Evolutionary conservation across 2,329 filamentous ascomycete species (phyloP), one percentile per base, ranked within the genome.

Genomic region (Claviceps purpurea): DNA sequence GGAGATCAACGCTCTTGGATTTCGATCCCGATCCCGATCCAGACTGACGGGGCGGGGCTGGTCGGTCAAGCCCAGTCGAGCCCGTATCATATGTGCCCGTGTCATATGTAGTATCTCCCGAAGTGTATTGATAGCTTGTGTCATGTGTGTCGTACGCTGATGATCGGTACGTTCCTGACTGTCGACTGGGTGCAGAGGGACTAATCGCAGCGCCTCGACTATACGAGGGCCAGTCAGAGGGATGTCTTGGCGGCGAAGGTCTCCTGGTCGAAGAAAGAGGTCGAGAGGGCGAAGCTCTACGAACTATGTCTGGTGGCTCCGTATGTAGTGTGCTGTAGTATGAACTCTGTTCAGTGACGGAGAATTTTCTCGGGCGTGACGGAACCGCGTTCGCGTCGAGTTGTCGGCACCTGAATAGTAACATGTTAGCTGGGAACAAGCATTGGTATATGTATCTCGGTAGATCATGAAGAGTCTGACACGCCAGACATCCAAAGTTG

Each of bases 1-100:
- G 78, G 22, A 83, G 70, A 66, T 83, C 79, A 59, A 82, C 79
- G 66, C 78, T 82, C 66, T 76, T 80, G 38, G 78, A 77, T 47
- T 79, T 71, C 57, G 76, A 71, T 64, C 79, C 79, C 57, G 76
- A 71, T 64, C 79, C 79, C 41, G 70, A 68, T 40, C 73, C 69
- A 3, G 78, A 76, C 49, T 74, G 72, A 47, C 79, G 73, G 10
- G 72, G 72, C 14, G 80, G 79, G 24, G 82, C 66, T 6, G 79
- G 80, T 8, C 79, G 70, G 56, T 81, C 78, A 58, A 71, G 68
- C 46, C 68, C 68, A 20, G 57, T 59, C 22, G 63, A 59, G 37
- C 56, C 59, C 38, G 56, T 50, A 22, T 66, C 65, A 53, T 69
- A 66, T 41, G 67, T 68, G 10, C 30, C 4, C 10, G 30, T 50